Evolutionary conservation across 139 green algal species (phyloP), one percentile per base, ranked within the genome.

Genomic region (Chlorella sorokiniana): DNA sequence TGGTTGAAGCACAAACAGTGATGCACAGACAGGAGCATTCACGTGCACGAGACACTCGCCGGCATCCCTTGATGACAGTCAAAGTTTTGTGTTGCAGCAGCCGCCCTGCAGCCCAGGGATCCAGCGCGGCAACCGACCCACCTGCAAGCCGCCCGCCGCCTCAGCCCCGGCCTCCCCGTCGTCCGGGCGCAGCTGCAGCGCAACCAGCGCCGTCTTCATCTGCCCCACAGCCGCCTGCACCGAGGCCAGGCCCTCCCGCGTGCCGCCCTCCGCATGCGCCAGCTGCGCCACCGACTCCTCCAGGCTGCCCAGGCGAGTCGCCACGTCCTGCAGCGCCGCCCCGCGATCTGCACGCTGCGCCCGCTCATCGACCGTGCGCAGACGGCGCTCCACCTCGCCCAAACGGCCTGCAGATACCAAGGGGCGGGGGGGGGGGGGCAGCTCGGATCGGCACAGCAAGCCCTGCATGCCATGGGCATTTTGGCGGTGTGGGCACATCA

Each of bases 151-250:
- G 61, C 44, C 61, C 0, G 18, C 63, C 35, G 44, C 48, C 45
- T 44, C 37, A 3, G 40, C 14, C 2, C 44, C 64, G 1, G 45
- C 63, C 1, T 37, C 67, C 29, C 27, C 78, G 65, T 69, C n/a
- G 18, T 48, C 37, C 1, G 78, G 78, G 8, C 51, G 67, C 65
- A 77, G 48, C 37, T 83, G 65, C 38, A 78, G 78, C 18, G 78
- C 78, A 29, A 83, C 48, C 48, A 83, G 37, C 9, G 78, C 78
- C 6, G 78, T 77, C n/a, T 61, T 70, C 1, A 83, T 65, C 65
- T 83, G 77, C 22, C 62, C 78, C 78, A 83, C 51, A 18, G 51
- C 65, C 20, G 44, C 11, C 35, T 83, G 56, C 45, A 83, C 44
- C 37, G 65, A 59, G 18, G 40, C 65, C 67, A 83, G 48, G n/a